Evolutionary conservation across 2,329 filamentous ascomycete genomes (phyloP).

Genomic region (Gaeumannomyces sp.): DNA sequence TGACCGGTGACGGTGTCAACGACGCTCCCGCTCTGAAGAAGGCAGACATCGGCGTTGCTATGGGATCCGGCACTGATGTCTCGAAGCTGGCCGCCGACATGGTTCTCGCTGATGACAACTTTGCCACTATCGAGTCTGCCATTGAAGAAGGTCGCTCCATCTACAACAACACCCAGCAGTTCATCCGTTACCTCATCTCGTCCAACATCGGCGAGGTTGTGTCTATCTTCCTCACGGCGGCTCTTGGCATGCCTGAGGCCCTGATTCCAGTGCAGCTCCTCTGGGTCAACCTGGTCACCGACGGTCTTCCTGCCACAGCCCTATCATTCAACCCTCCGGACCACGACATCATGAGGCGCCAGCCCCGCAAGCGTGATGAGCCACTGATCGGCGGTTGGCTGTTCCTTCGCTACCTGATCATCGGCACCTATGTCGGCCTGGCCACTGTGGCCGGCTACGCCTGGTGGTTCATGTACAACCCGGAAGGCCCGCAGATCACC

Average conservation of each 20-base stretch:
- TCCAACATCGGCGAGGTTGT: slow-evolving; percentile 99
- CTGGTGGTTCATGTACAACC: slow-evolving; percentile 99
- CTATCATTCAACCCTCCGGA: slow-evolving; percentile 98
- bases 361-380: slow-evolving; percentile 88
- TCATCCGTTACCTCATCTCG: slow-evolving; percentile 97
- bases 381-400: slow-evolving; percentile 90
- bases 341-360: slow-evolving; percentile 92
- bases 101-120: slow-evolving; percentile 98
- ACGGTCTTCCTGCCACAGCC: slow-evolving; percentile 92
- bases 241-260: slow-evolving; percentile 94
- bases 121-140: slow-evolving; percentile 91
- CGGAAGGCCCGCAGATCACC: slow-evolving; percentile 80
- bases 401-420: slow-evolving; percentile 95
- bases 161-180: slow-evolving; percentile 99
- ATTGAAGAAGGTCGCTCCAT: slow-evolving; percentile 97
- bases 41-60: slow-evolving; percentile 96
- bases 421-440: slow-evolving; percentile 88
- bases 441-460: slow-evolving; percentile 95
- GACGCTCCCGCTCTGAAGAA: slow-evolving; percentile 97
- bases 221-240: slow-evolving; percentile 96
- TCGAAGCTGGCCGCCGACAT: slow-evolving; percentile 96
- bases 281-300: slow-evolving; percentile 98
- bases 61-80: slow-evolving; percentile 97
- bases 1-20: slow-evolving; percentile 99
- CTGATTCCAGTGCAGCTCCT: slow-evolving; percentile 94